Conservation (phyloP, 768 basidiomycete species). For the Pleurotus tuoliensis region DNA sequence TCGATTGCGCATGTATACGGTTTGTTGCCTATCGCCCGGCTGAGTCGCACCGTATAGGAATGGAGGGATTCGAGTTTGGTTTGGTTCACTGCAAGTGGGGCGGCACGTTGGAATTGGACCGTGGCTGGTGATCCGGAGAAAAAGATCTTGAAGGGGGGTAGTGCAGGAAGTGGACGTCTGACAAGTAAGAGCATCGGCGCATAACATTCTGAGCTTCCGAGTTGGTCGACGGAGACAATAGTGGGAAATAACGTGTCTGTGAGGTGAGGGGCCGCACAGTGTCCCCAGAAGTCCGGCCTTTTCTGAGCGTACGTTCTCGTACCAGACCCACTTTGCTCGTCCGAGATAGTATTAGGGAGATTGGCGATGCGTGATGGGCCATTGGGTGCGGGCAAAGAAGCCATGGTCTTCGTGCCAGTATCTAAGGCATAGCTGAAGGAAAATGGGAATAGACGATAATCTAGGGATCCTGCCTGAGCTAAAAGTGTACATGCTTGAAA, state of each 20-base stretch:
- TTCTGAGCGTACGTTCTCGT: constrained; percentile 55
- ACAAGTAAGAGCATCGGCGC: constrained; percentile 66
- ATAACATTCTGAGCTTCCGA: constrained; percentile 31
- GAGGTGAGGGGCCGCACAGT: constrained; percentile 25
- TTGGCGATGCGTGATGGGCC: not conserved
- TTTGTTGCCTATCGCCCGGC: constrained; percentile 64
- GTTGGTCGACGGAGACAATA: constrained; percentile 39
- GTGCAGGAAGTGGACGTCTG: constrained; percentile 56
- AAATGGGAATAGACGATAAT: constrained; percentile 43
- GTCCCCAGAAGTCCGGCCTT: constrained; percentile 65
- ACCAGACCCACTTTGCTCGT: constrained; percentile 30
- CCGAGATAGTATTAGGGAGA: not conserved
- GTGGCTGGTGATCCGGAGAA: constrained; percentile 41
- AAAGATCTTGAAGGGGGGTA: constrained; percentile 59
- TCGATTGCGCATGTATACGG: constrained; percentile 52
- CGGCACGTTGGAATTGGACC: constrained; percentile 41
- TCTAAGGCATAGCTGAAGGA: constrained; percentile 14
- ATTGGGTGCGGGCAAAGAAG: not conserved
- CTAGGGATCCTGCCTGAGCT: constrained; percentile 46
- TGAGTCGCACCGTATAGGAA: constrained; percentile 61
- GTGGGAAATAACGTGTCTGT: constrained; percentile 48
- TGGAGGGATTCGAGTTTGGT: constrained; percentile 46
- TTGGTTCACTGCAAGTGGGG: constrained; percentile 45
- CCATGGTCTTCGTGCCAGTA: too few relatives aligned
- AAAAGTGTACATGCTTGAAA: constrained; percentile 52